Evolutionary conservation across 768 basidiomycete species (phyloP), one percentile per base, ranked within the genome.

Genomic region (Naematelia aurantialba): DNA sequence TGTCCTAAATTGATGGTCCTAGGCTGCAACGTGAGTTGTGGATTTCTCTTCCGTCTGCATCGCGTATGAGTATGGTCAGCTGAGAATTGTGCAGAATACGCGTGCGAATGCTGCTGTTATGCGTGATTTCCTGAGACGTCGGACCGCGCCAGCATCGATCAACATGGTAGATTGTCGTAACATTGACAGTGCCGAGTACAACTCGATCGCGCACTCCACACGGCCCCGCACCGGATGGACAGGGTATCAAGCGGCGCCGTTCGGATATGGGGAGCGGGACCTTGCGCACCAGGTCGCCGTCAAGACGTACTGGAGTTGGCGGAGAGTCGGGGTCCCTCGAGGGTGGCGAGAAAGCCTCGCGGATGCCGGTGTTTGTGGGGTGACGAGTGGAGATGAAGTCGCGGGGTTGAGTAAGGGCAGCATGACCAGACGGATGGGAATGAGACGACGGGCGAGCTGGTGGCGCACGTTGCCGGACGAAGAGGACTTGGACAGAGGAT

Each of bases 1-100:
- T 93, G 90, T 72, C 61, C 81, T 19, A 81, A 79, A 26, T 80
- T 94, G 45, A 81, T 78, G 4, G 81, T 83, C 8, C 80, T 96
- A 49, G 90, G 92, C 68, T 85, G 83, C 0, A 92, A 94, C 49
- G 70, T 72, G 59, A 69, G 70, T 67, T 4, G 5, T 8, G 24
- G n/a, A 22, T 56, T 46, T 11, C 52, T 48, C 19, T 27, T 21
- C 1, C 27, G 29, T 10, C 31, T 26, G n/a, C 5, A 12, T 49
- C 47, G 42, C 42, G 12, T 44, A 12, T 19, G 12, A 12, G 13
- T 21, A 34, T 47, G 30, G n/a, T 21, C 25, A 39, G 2, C 8
- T 50, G 25, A 19, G 17, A 34, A 12, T 44, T 44, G 12, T 12
- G n/a, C 47, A 72, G 70, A 66, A 66, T 50, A 72, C 67, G 3